Base-by-base conservation (phyloP, 345 rosid genomes). In the Gossypium raimondii region DNA sequence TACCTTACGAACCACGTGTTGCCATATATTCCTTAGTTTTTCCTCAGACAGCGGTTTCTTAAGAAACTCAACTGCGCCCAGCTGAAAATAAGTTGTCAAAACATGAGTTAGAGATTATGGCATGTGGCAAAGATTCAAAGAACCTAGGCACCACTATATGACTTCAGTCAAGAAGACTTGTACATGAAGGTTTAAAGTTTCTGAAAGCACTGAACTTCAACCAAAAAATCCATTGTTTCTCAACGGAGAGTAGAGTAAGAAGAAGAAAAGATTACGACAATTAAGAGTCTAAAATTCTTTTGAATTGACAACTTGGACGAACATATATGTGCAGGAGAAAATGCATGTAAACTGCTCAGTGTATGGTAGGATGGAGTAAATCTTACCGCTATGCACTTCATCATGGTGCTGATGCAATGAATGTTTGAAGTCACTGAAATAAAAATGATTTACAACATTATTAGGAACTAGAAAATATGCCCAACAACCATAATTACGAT, bases 51-150 rank as follows among this genome's bases (percentile, higher is more conserved):
- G 82, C 11, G 99, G 99, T 82, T 93, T 91, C 60, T 45, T 87
- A 48, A 95, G 97, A 85, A 95, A 95, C 84, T 93, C 99, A 60
- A 95, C 98, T 58, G 98, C 99, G 75, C 99, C 99, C 45, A 88
- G 90, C 99, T 95, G 91, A 74, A 82, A 83, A 81, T 75, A 73
- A 67, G 78, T 76, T 60, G 65, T 82, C 76, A 83, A 62, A 78
- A 72, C 63, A 72, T 56, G 18, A 24, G 72, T 48, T 50, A 57
- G 27, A 3, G 67, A 51, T 47, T 18, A 52, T 53, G 59, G 34
- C 25, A 11, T 13, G 25, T 10, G 17, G 60, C 27, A 69, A 51
- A 51, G 16, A n/a, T 27, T 24, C 11, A 69, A 27, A 51, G 16
- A 52, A 69, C 45, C 11, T 69, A 69, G 73, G 73, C 44, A 4